Conservation (phyloP, 2,329 filamentous ascomycete genomes). For the Aspergillus sp. region DNA sequence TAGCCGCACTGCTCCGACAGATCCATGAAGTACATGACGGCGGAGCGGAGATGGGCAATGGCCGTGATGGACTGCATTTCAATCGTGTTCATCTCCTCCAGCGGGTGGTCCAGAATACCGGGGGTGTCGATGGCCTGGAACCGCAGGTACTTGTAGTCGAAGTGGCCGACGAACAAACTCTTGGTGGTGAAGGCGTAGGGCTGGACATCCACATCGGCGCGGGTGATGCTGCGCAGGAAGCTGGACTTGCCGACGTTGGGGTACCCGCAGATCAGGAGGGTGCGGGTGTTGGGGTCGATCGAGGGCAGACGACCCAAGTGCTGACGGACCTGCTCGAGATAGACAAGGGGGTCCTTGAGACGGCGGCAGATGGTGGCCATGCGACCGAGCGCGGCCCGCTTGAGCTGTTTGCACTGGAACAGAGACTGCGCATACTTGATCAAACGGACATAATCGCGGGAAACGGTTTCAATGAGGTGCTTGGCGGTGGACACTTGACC, state of each 20-base stretch:
- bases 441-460: slow-evolving; percentile 91
- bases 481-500: slow-evolving; percentile 95
- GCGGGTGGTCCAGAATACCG: slow-evolving; percentile 94
- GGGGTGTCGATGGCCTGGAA: slow-evolving; percentile 96
- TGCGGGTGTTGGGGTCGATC: slow-evolving; percentile 98
- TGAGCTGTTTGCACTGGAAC: slow-evolving; percentile 99
- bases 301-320: slow-evolving; percentile 94
- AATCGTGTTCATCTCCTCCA: slow-evolving; percentile 99
- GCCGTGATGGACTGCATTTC: slow-evolving; percentile 99
- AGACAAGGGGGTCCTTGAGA: slow-evolving; percentile 89
- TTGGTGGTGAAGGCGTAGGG: slow-evolving; percentile 99
- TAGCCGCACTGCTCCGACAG: slow-evolving; percentile 96
- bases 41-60: slow-evolving; percentile 91
- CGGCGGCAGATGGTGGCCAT: slow-evolving; percentile 98
- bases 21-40: slow-evolving; percentile 98
- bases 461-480: slow-evolving; percentile 92
- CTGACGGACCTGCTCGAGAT: slow-evolving; percentile 94
- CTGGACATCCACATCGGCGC: slow-evolving; percentile 94
- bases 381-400: slow-evolving; percentile 89
- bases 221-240: slow-evolving; percentile 86
- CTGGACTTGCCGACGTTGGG: slow-evolving; percentile 97
- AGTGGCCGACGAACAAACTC: slow-evolving; percentile 94
- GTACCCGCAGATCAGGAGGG: slow-evolving; percentile 93
- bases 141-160: slow-evolving; percentile 90
- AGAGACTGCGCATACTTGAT: slow-evolving; percentile 95